phyloP scores from a whole-genome alignment of 305 asterid species.

The Galium porrigens region DNA sequence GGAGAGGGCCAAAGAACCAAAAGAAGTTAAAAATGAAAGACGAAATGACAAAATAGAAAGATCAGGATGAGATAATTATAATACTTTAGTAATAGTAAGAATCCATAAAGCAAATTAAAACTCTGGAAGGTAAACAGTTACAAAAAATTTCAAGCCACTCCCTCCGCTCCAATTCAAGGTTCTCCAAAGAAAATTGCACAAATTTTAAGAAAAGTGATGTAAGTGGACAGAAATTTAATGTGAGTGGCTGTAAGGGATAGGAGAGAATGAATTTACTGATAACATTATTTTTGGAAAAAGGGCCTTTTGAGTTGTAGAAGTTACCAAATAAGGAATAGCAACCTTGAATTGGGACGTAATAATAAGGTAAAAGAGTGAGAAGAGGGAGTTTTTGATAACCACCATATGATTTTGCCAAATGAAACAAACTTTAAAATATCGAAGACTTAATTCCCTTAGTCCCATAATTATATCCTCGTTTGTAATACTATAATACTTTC shows the following conservation, averaged over 20 bases:
- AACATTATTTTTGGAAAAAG: neutral
- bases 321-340: neutral
- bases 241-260: neutral
- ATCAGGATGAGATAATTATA: conserved; percentile 4
- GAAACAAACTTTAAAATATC: neutral
- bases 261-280: neutral
- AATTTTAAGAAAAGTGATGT: neutral
- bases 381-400: neutral
- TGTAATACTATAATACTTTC: neutral
- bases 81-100: conserved; percentile 7
- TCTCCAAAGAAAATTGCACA: neutral
- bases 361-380: neutral
- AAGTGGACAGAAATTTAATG: neutral
- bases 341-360: neutral
- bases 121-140: neutral
- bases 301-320: neutral
- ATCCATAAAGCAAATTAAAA: neutral
- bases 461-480: neutral
- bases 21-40: conserved; percentile 14
- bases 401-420: neutral
- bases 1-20: neutral
- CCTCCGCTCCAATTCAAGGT: neutral
- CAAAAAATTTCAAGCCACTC: neutral
- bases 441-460: neutral
- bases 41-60: conserved; percentile 5